phyloP scores from a whole-genome alignment of 2,329 filamentous ascomycete species.

The Microascus cirrosus region DNA sequence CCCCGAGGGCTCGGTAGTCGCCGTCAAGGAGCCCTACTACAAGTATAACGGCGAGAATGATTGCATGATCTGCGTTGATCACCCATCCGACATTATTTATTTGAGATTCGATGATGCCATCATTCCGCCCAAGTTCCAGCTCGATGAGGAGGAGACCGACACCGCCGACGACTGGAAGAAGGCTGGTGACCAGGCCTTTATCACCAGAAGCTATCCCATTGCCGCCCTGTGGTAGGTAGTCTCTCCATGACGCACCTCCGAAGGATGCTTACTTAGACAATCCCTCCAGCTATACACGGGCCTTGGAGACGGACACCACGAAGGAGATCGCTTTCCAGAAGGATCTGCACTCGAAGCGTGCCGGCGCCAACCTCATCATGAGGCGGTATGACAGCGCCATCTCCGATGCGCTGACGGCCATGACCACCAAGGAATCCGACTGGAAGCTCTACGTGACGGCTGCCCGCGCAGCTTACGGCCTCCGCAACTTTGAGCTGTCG shows the following conservation, averaged over 20 bases:
- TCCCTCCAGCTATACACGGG: conserved; percentile 19
- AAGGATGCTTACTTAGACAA: background rate
- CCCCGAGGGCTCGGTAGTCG: conserved; percentile 18
- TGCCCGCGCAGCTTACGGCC: conserved; percentile 20
- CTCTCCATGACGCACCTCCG: background rate
- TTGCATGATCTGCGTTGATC: conserved; percentile 22
- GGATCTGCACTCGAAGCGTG: conserved; percentile 17
- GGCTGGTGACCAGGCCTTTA: conserved; percentile 11
- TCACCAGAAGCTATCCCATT: conserved; percentile 19
- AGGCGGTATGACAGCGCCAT: conserved; percentile 20
- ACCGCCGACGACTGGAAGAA: conserved; percentile 9
- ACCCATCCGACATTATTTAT: conserved; percentile 20
- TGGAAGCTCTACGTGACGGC: conserved; percentile 22
- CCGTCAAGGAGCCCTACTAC: conserved; percentile 25
- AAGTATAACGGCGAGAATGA: conserved; percentile 17
- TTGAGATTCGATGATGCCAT: conserved; percentile 16
- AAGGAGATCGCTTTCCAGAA: conserved; percentile 10
- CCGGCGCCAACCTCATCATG: conserved; percentile 19
- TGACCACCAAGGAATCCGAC: conserved; percentile 11
- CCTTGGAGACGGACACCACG: conserved; percentile 12
- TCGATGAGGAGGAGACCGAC: conserved; percentile 9
- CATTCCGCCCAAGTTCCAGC: conserved; percentile 15
- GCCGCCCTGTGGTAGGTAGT: conserved; percentile 18
- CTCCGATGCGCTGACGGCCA: conserved; percentile 18
- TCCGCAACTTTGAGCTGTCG: conserved; percentile 16